A percentile compares a stretch with the other conserved stretches of the same genome.
Conservation (phyloP, 148 eudicot species). For the Rhododendron mucronatum region DNA sequence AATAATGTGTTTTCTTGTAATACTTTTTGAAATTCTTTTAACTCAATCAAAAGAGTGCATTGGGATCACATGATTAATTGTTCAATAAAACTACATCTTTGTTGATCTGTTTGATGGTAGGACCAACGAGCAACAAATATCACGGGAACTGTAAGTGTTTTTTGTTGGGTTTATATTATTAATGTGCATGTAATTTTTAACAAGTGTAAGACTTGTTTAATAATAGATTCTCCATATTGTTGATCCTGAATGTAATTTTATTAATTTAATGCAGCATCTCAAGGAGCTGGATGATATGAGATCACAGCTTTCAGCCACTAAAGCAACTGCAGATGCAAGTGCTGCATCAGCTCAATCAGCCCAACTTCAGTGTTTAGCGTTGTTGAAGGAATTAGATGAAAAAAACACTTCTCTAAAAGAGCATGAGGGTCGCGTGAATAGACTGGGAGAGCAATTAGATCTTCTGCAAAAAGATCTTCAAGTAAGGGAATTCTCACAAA, state of each 20-base stretch:
- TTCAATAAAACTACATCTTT: not conserved
- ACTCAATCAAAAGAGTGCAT: not conserved
- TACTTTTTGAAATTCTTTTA: not conserved
- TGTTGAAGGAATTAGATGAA: constrained; percentile 61
- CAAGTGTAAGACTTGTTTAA: not conserved
- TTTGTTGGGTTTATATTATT: not conserved
- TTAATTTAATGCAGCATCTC: constrained; percentile 48
- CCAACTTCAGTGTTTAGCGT: constrained; percentile 65
- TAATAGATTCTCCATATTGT: not conserved
- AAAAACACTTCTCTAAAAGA: constrained; percentile 67
- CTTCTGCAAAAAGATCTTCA: constrained; percentile 74
- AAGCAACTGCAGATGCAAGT: constrained; percentile 77
- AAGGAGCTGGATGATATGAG: constrained; percentile 70
- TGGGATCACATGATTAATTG: not conserved
- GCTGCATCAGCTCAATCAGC: constrained; percentile 83
- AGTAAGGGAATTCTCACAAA: constrained; percentile 78
- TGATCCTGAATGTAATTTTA: not conserved
- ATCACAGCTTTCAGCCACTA: constrained; percentile 57
- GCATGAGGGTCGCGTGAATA: constrained; percentile 71
- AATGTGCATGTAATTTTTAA: not conserved
- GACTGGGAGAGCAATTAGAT: constrained; percentile 72
- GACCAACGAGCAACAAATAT: not conserved
- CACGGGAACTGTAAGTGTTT: not conserved
- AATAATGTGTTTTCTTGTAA: not conserved
- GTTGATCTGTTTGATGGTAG: not conserved